Base-by-base conservation (phyloP, 1,284 basidiomycete species). In the Leucoagaricus sp. region DNA sequence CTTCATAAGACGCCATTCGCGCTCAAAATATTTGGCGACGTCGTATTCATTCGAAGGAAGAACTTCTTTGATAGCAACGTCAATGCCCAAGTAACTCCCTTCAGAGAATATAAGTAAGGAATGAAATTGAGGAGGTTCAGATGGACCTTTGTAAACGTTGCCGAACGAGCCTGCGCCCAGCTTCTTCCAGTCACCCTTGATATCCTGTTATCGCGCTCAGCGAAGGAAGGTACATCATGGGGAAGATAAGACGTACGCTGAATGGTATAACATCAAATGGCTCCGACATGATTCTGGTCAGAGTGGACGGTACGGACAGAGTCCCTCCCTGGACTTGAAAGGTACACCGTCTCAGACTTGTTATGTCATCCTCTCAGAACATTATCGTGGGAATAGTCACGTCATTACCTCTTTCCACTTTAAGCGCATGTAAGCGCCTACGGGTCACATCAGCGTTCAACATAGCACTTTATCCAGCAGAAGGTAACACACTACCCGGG, bases 1-100 rank as follows among this genome's bases (percentile, higher is more conserved):
- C 69, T 94, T 94, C 93, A 98, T 96, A 42, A 98, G 84, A 28
- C 93, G 85, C 90, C 95, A 97, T 80, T 99, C 96, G 33, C 96
- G 85, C 68, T 96, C 94, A 73, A 98, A 97, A 76, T 98, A 98
- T 75, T 99, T 99, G 66, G 90, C 84, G 25, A 98, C 92, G 66
- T 96, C 93, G 72, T 97, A 96, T 63, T 91, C 91, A 13, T 78
- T 91, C 13, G 90, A 94, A 0, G 93, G 92, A 2, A 95, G 79
- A 2, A 97, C 92, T 74, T 96, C 95, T 74, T 98, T 98, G 75
- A 98, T 93, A 34, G 95, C 95, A 26, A 98, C 93, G 64, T 96
- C 93, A 62, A 97, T 92, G 3, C 95, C 96, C 25, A 98, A 85
- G 75, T 98, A 98, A 25, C 78, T 84, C 2, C 91, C 94, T 93